Evolutionary conservation across 2,329 filamentous ascomycete species (phyloP), one percentile per base, ranked within the genome.

Genomic region (Ophiostoma piceae): DNA sequence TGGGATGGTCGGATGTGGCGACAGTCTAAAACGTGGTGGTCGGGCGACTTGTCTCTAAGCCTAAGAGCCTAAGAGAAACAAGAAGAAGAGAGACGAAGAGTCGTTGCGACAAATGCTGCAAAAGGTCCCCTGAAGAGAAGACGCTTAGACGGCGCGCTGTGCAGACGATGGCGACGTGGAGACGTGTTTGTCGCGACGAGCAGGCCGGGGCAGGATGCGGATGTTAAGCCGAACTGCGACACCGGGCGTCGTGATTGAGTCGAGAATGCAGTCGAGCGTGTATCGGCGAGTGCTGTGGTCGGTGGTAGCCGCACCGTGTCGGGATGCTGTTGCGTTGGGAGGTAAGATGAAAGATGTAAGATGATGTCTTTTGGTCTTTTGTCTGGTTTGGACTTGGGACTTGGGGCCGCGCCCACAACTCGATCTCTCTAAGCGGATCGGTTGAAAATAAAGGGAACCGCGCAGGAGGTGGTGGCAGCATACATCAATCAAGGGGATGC

Each of bases 341-440:
- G 69, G 69, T 39, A 35, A 35, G 16, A 32, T 64, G 60, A 14
- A 35, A 35, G 32, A 68, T 71, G 69, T 39, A 35, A 35, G 16
- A 32, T 64, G 60, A 14, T 62, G 32, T 64, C 7, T 65, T 65
- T 72, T 69, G 35, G 35, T 8, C 35, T 5, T 35, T 35, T 35
- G 35, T 35, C 35, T 35, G 35, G 5, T 35, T 35, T 8, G 35
- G 8, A 35, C 35, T 35, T 35, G 35, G 35, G 35, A 35, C 35
- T 35, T 35, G 71, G 71, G 67, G 71, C 72, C 64, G 69, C 72
- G 68, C 71, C 72, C 72, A 69, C 71, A 73, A 71, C 69, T 72
- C 72, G 71, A 70, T 70, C 65, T 70, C 65, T 71, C 68, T 69
- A 60, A 62, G 69, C 69, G 67, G 73, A 70, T 74, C 72, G 60